Conservation (phyloP, 2,329 filamentous ascomycete genomes). For the Colletotrichum tamarilloi region DNA sequence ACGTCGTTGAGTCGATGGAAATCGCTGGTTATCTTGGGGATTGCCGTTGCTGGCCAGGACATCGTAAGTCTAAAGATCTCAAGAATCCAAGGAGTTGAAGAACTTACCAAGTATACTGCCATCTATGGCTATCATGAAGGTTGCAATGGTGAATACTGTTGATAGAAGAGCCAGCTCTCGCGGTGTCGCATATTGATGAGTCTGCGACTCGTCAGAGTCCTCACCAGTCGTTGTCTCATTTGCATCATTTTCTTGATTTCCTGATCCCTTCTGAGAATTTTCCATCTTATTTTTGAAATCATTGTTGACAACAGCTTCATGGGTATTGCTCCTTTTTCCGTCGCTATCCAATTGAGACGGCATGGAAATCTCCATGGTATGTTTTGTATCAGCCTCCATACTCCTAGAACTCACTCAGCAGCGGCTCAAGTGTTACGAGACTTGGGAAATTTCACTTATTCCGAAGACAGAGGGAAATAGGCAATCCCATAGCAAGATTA, state of each 20-base stretch:
- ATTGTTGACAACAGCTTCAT: too few relatives aligned
- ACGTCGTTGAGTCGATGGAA: slow-evolving; percentile 63
- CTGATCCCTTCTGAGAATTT: background rate
- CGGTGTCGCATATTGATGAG: background rate
- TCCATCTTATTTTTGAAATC: background rate
- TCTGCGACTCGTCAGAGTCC: background rate
- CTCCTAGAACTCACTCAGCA: background rate
- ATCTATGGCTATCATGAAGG: slow-evolving; percentile 7
- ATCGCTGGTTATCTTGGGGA: slow-evolving; percentile 60
- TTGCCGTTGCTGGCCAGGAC: slow-evolving; percentile 42
- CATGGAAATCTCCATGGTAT: background rate
- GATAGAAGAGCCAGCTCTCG: background rate
- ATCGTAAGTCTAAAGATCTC: background rate
- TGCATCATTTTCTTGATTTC: background rate
- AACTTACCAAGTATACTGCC: background rate
- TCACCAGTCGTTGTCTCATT: background rate
- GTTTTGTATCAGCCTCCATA: background rate
- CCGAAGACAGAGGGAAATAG: background rate
- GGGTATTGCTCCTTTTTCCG: background rate
- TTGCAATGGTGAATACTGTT: background rate
- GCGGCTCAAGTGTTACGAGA: background rate
- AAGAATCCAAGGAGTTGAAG: too few relatives aligned
- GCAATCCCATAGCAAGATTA: background rate
- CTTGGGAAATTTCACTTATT: background rate
- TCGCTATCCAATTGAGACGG: too few relatives aligned